Base-by-base conservation (phyloP, 371 early-diverging fungal species). In the Saksenaea oblongispora region DNA sequence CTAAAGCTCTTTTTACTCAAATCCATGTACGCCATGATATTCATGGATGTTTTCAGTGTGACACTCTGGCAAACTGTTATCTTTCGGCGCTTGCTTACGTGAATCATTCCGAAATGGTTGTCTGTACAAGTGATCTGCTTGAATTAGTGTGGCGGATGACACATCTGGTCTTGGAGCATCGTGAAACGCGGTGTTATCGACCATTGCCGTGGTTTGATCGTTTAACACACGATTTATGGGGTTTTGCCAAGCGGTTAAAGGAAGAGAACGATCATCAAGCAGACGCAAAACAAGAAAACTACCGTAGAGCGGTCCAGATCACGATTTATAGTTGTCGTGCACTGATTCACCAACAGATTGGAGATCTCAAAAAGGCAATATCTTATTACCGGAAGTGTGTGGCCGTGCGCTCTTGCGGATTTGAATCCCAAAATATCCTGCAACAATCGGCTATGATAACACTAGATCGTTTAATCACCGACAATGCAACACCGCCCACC, bases 321-420 rank as follows among this genome's bases (percentile, higher is more conserved):
- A 70, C 74, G 8, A 74, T 80, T 28, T 77, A 80, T 34, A 62
- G 73, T 44, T 76, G 75, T 15, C 80, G 78, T 18, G 80, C 75
- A 2, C 56, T 65, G 7, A 54, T 80, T 8, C 77, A 64, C 63
- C 74, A 74, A 57, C 74, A 74, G 55, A 65, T 61, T 17, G 62
- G 66, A n/a, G 37, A 71, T 8, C 15, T 68, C 3, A 64, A 59
- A 13, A 71, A 70, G 56, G 79, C 79, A 2, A 61, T 65, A 34
- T 18, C 57, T 2, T 73, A 73, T 41, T 73, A 70, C 24, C 70
- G 71, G 9, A 73, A 73, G 57, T 70, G 74, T 62, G 27, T 67
- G n/a, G 60, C 67, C 47, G 71, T 73, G 34, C 55, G 58, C 39
- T 64, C 73, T 17, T 59, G 62, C 28, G 56, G 57, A 7, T 65